Percentiles rank a stretch among this genome's conserved stretches.
phyloP scores from a whole-genome alignment of 1,284 basidiomycete species.

The Pholiota adiposa region DNA sequence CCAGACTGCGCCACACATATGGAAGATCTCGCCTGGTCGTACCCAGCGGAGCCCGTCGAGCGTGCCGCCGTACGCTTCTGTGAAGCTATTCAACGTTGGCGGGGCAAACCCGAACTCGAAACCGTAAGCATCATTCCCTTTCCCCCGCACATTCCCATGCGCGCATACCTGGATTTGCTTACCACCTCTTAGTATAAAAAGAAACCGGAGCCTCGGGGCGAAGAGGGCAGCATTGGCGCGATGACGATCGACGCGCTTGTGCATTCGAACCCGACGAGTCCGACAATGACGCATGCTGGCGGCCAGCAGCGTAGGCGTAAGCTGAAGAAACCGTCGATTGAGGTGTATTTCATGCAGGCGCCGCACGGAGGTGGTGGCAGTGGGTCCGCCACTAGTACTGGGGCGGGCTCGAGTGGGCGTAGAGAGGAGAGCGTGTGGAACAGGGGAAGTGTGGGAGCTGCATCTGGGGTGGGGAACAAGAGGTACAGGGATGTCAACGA shows the following conservation, averaged over 20 bases:
- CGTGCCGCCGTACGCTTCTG: constrained; percentile 76
- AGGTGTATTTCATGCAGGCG: constrained; percentile 42
- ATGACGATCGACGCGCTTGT: constrained; percentile 67
- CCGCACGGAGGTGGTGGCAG: background rate
- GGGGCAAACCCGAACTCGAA: constrained; percentile 81
- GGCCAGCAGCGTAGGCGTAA: constrained; percentile 15
- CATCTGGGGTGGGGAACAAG: constrained; percentile 9
- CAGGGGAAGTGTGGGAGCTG: background rate
- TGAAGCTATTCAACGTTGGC: constrained; percentile 78
- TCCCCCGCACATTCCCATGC: constrained; percentile 3
- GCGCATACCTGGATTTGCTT: constrained; percentile 17
- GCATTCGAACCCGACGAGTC: constrained; percentile 64
- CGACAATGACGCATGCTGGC: constrained; percentile 34
- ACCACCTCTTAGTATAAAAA: constrained; percentile 57
- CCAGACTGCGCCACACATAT: constrained; percentile 79
- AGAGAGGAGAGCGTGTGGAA: constrained; percentile 14
- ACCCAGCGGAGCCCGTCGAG: constrained; percentile 80
- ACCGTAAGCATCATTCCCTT: constrained; percentile 48
- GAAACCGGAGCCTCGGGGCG: constrained; percentile 31
- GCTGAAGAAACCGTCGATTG: constrained; percentile 41
- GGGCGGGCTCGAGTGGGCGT: background rate
- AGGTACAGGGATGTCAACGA: constrained; percentile 17
- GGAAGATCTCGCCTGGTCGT: constrained; percentile 79
- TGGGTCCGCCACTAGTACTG: too few relatives aligned
- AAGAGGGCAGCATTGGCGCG: constrained; percentile 31